These are phyloP conservation scores for Beauveria rudraprayagi DNA, from an alignment of 2,329 filamentous ascomycete genomes.

Conservation along the genomic window DNA sequence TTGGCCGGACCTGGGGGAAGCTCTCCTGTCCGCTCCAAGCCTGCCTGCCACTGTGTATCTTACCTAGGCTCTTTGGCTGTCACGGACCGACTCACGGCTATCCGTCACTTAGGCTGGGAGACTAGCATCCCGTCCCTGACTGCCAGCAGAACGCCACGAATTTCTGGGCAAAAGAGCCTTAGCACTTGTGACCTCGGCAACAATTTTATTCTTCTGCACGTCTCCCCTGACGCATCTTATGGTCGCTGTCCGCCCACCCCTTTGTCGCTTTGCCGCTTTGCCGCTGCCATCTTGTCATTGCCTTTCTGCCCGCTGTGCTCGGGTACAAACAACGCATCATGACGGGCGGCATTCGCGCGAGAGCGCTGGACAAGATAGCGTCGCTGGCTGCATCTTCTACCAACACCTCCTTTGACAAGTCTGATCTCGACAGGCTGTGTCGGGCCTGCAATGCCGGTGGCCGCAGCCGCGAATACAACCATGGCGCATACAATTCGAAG, in stretches of 20 bases:
- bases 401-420: constrained; percentile 48
- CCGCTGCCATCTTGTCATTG: not conserved
- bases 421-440: constrained; percentile 55
- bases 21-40: constrained; percentile 1
- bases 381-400: constrained; percentile 50
- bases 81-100: not conserved
- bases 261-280: not conserved
- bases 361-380: constrained; percentile 58
- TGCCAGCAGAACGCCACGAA: not conserved
- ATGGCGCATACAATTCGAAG: constrained; percentile 37
- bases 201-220: constrained; percentile 2
- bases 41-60: too few species aligned
- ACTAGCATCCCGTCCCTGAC: constrained; percentile 4
- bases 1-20: constrained; percentile 4
- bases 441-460: constrained; percentile 44
- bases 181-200: constrained; percentile 11
- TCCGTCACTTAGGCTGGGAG: not conserved
- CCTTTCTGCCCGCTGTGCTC: not conserved
- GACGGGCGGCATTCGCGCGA: constrained; percentile 50
- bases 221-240: not conserved
- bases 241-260: not conserved
- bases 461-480: constrained; percentile 34
- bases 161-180: not conserved
- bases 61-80: not conserved
- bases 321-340: constrained; percentile 24